These are phyloP conservation scores for Populus davidiana DNA, from an alignment of 345 rosid genomes.

Conservation along the genomic window DNA sequence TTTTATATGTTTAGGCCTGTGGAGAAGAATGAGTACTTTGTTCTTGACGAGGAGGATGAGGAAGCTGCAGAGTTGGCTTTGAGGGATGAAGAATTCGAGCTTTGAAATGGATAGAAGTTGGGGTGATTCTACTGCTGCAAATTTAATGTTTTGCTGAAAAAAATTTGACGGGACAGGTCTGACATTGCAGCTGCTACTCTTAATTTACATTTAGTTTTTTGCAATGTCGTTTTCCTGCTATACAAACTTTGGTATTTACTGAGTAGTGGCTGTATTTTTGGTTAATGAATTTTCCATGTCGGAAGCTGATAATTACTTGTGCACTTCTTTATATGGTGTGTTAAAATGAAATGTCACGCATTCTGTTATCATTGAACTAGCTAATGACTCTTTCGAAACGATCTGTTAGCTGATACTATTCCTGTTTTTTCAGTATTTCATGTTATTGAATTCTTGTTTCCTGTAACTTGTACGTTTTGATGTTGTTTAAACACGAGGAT, in stretches of 20 bases:
- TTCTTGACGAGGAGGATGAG: conserved; percentile 84
- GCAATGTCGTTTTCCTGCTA: conserved; percentile 16
- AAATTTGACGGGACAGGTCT: conserved; percentile 12
- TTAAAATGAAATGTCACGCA: not conserved
- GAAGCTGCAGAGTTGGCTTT: conserved; percentile 83
- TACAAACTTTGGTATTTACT: conserved; percentile 12
- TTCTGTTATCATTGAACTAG: not conserved
- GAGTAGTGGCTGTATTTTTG: conserved; percentile 13
- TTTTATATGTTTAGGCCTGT: conserved; percentile 91
- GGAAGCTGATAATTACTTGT: not conserved
- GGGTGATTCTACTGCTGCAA: not conserved
- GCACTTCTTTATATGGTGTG: not conserved
- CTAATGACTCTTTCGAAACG: no score
- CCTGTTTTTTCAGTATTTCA: not conserved
- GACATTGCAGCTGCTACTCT: conserved; percentile 5
- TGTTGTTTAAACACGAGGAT: not conserved
- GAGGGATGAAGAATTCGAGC: conserved; percentile 82
- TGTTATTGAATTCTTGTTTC: not conserved
- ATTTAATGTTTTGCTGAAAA: conserved; percentile 19
- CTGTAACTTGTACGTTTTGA: not conserved
- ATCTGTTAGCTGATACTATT: not conserved
- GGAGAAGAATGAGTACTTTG: conserved; percentile 88
- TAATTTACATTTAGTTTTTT: not conserved
- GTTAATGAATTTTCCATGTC: conserved; percentile 8
- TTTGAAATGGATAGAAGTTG: conserved; percentile 32